phyloP scores from a whole-genome alignment of 257 asterid genomes.

The Nyctanthes arbortristis region DNA sequence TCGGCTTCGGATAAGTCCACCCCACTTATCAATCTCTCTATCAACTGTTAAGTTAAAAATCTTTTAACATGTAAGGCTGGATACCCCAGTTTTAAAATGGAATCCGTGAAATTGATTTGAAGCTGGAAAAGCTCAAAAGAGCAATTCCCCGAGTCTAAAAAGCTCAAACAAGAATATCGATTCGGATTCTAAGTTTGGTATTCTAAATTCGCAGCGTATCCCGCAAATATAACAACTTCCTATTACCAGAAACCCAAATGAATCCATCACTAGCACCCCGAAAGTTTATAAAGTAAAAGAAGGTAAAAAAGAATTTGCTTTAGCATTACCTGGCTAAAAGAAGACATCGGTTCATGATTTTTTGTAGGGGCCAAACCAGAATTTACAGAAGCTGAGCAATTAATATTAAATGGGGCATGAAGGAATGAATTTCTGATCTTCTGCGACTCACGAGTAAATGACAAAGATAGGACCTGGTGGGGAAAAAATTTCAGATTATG shows the following conservation, averaged over 20 bases:
- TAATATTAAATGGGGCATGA: background rate
- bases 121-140: background rate
- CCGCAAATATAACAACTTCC: background rate
- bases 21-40: constrained; percentile 40
- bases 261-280: background rate
- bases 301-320: background rate
- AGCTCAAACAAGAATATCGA: background rate
- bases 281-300: background rate
- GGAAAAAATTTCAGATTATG: too few relatives aligned
- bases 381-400: background rate
- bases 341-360: background rate
- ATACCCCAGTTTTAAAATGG: background rate
- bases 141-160: background rate
- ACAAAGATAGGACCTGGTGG: too few relatives aligned
- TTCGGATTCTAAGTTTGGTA: background rate
- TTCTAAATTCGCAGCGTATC: background rate
- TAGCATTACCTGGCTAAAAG: background rate
- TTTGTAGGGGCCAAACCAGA: background rate
- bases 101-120: too few relatives aligned
- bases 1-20: constrained; percentile 52
- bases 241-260: background rate
- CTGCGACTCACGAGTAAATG: too few relatives aligned
- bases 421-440: background rate
- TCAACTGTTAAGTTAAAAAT: constrained; percentile 25
- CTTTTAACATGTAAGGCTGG: background rate